Evolutionary conservation across 2,329 filamentous ascomycete genomes (phyloP).

Genomic region (Fusarium camptoceras): DNA sequence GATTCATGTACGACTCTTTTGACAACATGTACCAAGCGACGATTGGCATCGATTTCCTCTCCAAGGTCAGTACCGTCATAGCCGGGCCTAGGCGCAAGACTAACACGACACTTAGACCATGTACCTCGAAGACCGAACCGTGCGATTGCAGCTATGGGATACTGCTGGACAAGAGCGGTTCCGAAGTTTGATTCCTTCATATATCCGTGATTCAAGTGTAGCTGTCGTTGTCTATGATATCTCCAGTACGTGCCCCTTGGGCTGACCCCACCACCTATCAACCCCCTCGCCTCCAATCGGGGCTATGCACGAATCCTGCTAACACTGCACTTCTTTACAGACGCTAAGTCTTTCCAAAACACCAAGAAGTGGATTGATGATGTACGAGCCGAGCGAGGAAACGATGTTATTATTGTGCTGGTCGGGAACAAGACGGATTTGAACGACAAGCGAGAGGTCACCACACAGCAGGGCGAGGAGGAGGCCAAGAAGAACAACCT

Average conservation of each 20-base stretch:
- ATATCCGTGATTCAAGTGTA: conserved; percentile 97
- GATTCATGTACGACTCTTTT: conserved; percentile 99
- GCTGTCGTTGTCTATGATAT: conserved; percentile 99
- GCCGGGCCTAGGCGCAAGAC: conserved; percentile 26
- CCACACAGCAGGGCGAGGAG: conserved; percentile 94
- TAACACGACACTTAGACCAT: conserved; percentile 73
- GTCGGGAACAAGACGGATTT: conserved; percentile 99
- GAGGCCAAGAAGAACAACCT: conserved; percentile 97
- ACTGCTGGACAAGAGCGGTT: conserved; percentile 98
- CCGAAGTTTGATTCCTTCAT: conserved; percentile 95
- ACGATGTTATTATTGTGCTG: conserved; percentile 98
- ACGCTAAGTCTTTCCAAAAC: conserved; percentile 97
- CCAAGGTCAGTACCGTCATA: conserved; percentile 74
- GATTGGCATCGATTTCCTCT: conserved; percentile 98
- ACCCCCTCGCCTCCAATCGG: conserved; percentile 18
- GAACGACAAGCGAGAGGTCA: conserved; percentile 98
- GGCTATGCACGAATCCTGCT: conserved; percentile 34
- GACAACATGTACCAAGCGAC: conserved; percentile 99
- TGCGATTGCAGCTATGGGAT: conserved; percentile 97
- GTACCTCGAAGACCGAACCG: conserved; percentile 99
- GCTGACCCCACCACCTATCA: conserved; percentile 35
- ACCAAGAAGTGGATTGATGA: conserved; percentile 99
- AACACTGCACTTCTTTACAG: conserved; percentile 54
- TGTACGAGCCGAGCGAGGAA: conserved; percentile 93
- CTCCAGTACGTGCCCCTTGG: conserved; percentile 69